Evolutionary conservation across 2,329 filamentous ascomycete species (phyloP), one percentile per base, ranked within the genome.

Genomic region (Epichloe baconii): DNA sequence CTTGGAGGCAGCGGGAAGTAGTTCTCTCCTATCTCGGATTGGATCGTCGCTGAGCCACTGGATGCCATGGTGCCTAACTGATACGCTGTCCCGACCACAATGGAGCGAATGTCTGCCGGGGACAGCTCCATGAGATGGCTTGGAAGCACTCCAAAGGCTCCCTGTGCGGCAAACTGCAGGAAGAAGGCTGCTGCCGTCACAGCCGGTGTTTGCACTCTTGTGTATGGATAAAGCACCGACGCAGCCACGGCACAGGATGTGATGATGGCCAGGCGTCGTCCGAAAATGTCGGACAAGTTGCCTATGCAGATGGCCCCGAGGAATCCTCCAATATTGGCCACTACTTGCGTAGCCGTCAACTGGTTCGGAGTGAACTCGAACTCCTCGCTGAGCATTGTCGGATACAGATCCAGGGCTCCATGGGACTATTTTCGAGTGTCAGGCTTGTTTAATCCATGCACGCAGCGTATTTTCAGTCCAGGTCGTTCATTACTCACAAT

Each of bases 41-140:
- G 48, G 5, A 50, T 50, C 4, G 42, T 44, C 17, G 48, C 37
- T n/a, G 48, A 44, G 40, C 40, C 23, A 14, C 41, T 50, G 10
- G 42, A 42, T 11, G 41, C 42, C 48, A 50, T 6, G 7, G 31
- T 44, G 26, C 48, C 48, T n/a, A 50, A 41, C 41, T 50, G 42
- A n/a, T 50, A 50, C 19, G 48, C 17, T 5, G 48, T 50, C 15
- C 48, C 41, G 10, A 45, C 48, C 26, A 50, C 48, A 45, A 50
- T 44, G 34, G 48, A 50, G 10, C 40, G 40, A 6, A 37, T 44
- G 4, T 35, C 26, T 15, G 48, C 26, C 41, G 48, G 46, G 15
- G 46, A 40, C 19, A 40, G 11, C 26, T 40, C 46, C 46, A 50
- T 50, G n/a, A 50, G 38, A 26, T 45, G 42, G n/a, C 48, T 50